Conservation (phyloP, 129 eudicot species). For the Pittosporum tobira region DNA sequence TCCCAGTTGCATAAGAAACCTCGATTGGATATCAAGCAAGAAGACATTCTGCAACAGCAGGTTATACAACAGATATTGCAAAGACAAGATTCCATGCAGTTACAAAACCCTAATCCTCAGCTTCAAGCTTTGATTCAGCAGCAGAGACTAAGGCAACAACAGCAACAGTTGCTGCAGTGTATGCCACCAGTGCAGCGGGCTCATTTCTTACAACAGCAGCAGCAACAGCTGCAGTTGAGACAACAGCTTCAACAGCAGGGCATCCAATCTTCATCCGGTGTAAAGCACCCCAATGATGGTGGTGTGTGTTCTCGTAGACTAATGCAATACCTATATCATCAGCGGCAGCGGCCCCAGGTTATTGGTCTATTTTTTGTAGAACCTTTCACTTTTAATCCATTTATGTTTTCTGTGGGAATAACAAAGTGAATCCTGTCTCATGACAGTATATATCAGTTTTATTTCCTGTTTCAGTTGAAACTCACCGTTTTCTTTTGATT, state of each 20-base stretch:
- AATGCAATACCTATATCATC: slow-evolving; percentile 95
- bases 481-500: background rate
- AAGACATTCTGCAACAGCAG: slow-evolving; percentile 76
- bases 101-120: slow-evolving; percentile 76
- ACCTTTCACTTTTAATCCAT: background rate
- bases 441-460: too few species aligned
- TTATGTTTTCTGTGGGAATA: background rate
- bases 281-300: slow-evolving; percentile 78
- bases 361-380: background rate
- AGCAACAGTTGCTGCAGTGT: slow-evolving; percentile 71
- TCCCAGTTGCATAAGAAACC: slow-evolving; percentile 93
- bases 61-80: slow-evolving; percentile 73
- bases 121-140: slow-evolving; percentile 76
- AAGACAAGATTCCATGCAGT: slow-evolving; percentile 77
- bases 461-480: background rate
- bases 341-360: slow-evolving; percentile 85
- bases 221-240: slow-evolving; percentile 44
- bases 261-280: slow-evolving; percentile 50
- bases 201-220: slow-evolving; percentile 66
- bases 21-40: slow-evolving; percentile 86
- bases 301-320: slow-evolving; percentile 82
- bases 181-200: slow-evolving; percentile 84
- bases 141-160: slow-evolving; percentile 80
- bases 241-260: slow-evolving; percentile 57
- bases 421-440: too few species aligned